phyloP scores from a whole-genome alignment of 495 filamentous ascomycete genomes.

The Cercophora samala region DNA sequence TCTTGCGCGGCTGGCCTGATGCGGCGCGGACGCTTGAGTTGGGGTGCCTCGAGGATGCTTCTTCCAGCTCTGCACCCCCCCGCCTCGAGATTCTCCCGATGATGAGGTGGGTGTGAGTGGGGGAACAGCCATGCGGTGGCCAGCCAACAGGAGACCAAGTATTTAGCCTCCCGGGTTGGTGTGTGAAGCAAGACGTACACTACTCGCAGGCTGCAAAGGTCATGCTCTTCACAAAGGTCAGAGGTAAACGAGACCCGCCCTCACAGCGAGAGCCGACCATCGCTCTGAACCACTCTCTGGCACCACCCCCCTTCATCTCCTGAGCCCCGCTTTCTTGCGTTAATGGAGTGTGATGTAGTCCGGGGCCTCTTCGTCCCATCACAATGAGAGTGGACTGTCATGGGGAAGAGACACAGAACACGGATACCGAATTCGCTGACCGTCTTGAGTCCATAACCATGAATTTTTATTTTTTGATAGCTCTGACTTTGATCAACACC shows the following conservation, averaged over 20 bases:
- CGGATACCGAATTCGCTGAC: background rate
- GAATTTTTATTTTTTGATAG: background rate
- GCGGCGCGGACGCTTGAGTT: background rate
- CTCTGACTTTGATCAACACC: constrained; percentile 3
- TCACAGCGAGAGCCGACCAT: background rate
- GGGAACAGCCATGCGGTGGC: background rate
- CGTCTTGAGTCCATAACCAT: background rate
- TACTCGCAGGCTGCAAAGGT: constrained; percentile 8
- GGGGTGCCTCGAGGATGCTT: background rate
- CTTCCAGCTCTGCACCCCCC: too few relatives aligned
- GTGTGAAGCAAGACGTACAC: background rate
- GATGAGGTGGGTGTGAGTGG: background rate
- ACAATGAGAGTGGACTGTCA: background rate
- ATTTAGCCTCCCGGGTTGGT: constrained; percentile 9
- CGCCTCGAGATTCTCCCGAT: too few relatives aligned
- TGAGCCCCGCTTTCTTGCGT: constrained; percentile 8
- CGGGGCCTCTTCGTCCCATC: background rate
- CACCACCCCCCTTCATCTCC: background rate
- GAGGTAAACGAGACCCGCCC: background rate
- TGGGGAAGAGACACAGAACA: too few relatives aligned
- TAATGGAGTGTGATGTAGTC: background rate
- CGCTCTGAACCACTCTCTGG: background rate
- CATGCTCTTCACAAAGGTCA: background rate
- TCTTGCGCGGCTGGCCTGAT: constrained; percentile 2
- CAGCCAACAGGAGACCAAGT: background rate